Evolutionary conservation across 768 basidiomycete species (phyloP).

Genomic region (Amanita polypyramis): DNA sequence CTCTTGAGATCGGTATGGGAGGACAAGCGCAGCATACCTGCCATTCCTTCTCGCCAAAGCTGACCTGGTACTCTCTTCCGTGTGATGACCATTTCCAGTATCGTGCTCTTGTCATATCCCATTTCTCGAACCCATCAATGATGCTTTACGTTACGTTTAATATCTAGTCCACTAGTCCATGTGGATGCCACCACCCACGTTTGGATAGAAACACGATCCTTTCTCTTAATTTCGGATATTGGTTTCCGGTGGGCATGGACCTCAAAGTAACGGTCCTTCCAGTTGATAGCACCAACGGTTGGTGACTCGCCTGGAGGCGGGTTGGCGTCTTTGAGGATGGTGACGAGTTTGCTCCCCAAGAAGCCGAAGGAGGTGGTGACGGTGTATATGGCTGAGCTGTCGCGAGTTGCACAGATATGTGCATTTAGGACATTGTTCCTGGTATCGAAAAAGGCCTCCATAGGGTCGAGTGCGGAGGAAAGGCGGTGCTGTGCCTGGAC

Average conservation of each 20-base stretch:
- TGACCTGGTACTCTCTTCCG: constrained; percentile 33
- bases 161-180: not conserved
- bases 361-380: constrained; percentile 32
- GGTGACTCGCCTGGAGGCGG: constrained; percentile 24
- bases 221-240: constrained; percentile 29
- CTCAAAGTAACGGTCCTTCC: constrained; percentile 39
- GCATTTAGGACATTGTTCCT: constrained; percentile 37
- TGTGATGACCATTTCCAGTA: constrained; percentile 36
- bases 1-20: not conserved
- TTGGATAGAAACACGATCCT: constrained; percentile 25
- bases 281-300: constrained; percentile 37
- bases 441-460: constrained; percentile 46
- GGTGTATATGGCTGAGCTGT: constrained; percentile 33
- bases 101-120: constrained; percentile 19
- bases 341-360: constrained; percentile 31
- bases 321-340: constrained; percentile 37
- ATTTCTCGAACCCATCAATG: constrained; percentile 8
- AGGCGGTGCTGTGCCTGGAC: not conserved
- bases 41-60: constrained; percentile 36
- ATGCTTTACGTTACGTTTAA: constrained; percentile 1
- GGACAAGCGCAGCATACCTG: constrained; percentile 20
- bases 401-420: constrained; percentile 29
- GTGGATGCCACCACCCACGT: constrained; percentile 15
- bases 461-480: constrained; percentile 12
- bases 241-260: constrained; percentile 29